Percentiles rank a stretch among this genome's conserved stretches.
Conservation (phyloP, 805 yeast species). For the Phaffomyces antillensis region DNA sequence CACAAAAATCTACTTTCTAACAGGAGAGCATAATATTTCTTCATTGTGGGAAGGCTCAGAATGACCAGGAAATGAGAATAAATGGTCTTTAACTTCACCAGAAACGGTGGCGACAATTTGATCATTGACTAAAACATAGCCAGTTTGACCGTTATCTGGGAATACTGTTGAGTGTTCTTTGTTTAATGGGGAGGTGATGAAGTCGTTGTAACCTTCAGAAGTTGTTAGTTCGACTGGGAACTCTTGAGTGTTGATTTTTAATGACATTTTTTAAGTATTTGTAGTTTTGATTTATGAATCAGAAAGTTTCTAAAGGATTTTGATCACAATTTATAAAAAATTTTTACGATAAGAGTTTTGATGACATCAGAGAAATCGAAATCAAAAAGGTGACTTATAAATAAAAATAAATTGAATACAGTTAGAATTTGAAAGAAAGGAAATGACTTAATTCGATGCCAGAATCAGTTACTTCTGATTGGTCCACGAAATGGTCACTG, state of each 20-base stretch:
- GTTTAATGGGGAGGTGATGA: constrained; percentile 27
- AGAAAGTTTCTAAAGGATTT: background rate
- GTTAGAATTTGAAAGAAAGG: too few species aligned
- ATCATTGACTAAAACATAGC: constrained; percentile 28
- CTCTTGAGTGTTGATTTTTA: constrained; percentile 18
- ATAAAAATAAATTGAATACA: too few species aligned
- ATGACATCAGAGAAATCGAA: background rate
- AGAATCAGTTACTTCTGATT: too few species aligned
- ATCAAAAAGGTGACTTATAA: too few species aligned
- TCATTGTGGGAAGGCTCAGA: background rate
- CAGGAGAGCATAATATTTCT: constrained; percentile 1
- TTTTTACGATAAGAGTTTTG: background rate
- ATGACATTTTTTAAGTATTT: background rate
- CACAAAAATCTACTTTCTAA: constrained; percentile 1
- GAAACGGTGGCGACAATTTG: constrained; percentile 33
- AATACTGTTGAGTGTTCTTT: constrained; percentile 28
- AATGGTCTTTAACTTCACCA: constrained; percentile 28
- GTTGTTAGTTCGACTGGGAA: constrained; percentile 36
- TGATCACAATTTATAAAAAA: background rate
- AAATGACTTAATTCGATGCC: too few species aligned
- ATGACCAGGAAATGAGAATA: constrained; percentile 2
- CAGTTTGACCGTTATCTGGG: constrained; percentile 29
- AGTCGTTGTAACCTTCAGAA: constrained; percentile 32
- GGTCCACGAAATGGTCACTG: too few species aligned
- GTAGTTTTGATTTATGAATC: background rate